phyloP scores from a whole-genome alignment of 2,329 filamentous ascomycete genomes.

The Penicillium sp. region DNA sequence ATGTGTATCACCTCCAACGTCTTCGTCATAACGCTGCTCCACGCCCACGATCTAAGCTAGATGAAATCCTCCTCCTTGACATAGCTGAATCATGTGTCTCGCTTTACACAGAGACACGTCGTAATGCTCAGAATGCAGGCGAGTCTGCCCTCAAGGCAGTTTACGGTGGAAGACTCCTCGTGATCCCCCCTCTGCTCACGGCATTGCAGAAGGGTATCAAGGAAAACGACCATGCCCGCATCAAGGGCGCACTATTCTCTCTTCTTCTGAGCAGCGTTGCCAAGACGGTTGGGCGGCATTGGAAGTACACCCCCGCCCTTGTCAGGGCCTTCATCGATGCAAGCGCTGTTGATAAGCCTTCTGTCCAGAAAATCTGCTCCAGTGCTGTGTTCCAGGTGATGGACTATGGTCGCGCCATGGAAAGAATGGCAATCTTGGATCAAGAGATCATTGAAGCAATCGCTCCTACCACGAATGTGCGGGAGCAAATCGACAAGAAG shows the following conservation, averaged over 20 bases:
- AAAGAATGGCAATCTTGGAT: constrained; percentile 82
- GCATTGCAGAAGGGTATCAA: constrained; percentile 77
- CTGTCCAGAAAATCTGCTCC: constrained; percentile 84
- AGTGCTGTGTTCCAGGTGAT: constrained; percentile 82
- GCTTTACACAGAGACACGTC: constrained; percentile 90
- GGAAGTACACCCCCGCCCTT: constrained; percentile 89
- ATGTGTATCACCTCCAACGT: constrained; percentile 93
- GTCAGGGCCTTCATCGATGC: constrained; percentile 89
- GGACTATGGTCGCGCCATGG: constrained; percentile 86
- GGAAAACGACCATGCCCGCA: constrained; percentile 79
- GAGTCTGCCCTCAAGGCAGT: constrained; percentile 93
- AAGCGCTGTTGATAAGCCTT: constrained; percentile 86
- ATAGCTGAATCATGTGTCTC: constrained; percentile 88
- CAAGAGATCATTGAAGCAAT: constrained; percentile 70
- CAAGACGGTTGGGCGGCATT: constrained; percentile 86
- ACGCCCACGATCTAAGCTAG: constrained; percentile 83
- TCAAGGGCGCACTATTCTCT: constrained; percentile 93
- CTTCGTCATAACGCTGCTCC: constrained; percentile 90
- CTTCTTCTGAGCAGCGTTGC: constrained; percentile 84
- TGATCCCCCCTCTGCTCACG: constrained; percentile 84
- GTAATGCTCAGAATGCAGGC: constrained; percentile 85
- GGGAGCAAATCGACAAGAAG: constrained; percentile 57
- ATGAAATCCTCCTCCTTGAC: constrained; percentile 81
- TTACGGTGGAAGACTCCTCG: constrained; percentile 80
- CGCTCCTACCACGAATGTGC: constrained; percentile 66